Percentiles rank a stretch among this genome's conserved stretches.
These are phyloP conservation scores for Acrodontium crateriforme DNA, from an alignment of 2,329 filamentous ascomycete genomes.

Conservation along the genomic window DNA sequence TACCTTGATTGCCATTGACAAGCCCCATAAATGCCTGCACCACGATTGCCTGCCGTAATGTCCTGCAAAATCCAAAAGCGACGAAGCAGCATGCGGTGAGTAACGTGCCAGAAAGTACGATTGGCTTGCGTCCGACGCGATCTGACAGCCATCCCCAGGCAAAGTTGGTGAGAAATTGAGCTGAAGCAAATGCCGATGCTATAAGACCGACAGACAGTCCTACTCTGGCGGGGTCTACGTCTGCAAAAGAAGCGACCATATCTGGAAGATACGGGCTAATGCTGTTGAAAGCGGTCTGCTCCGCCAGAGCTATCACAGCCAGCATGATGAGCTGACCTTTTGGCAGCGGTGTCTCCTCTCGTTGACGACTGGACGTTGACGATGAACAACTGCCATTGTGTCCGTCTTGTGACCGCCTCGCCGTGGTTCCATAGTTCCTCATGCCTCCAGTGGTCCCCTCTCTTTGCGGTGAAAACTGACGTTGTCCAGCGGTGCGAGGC, in stretches of 20 bases:
- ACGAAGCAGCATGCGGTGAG: conserved; percentile 69
- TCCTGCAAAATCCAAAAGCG: conserved; percentile 73
- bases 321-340: conserved; percentile 70
- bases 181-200: conserved; percentile 80
- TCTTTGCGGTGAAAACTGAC: conserved; percentile 53
- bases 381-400: neutral
- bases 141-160: conserved; percentile 81
- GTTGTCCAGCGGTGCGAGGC: too few species aligned
- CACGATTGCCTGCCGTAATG: conserved; percentile 68
- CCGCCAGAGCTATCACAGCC: conserved; percentile 76
- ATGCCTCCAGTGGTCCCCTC: conserved; percentile 33
- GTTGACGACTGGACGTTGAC: conserved; percentile 4
- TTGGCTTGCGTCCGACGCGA: conserved; percentile 64
- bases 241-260: conserved; percentile 79
- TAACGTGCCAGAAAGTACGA: conserved; percentile 70
- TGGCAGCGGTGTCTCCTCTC: conserved; percentile 60
- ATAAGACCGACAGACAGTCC: conserved; percentile 84
- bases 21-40: conserved; percentile 86
- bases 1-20: conserved; percentile 86
- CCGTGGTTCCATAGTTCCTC: conserved; percentile 7
- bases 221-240: conserved; percentile 54
- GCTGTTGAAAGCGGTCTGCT: conserved; percentile 93
- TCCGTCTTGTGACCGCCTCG: conserved; percentile 1
- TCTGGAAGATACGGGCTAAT: conserved; percentile 89
- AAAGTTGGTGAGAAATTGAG: conserved; percentile 85